Base-by-base conservation (phyloP, 1,139 yeast genomes). In the Kurtzmaniella natalensis region DNA sequence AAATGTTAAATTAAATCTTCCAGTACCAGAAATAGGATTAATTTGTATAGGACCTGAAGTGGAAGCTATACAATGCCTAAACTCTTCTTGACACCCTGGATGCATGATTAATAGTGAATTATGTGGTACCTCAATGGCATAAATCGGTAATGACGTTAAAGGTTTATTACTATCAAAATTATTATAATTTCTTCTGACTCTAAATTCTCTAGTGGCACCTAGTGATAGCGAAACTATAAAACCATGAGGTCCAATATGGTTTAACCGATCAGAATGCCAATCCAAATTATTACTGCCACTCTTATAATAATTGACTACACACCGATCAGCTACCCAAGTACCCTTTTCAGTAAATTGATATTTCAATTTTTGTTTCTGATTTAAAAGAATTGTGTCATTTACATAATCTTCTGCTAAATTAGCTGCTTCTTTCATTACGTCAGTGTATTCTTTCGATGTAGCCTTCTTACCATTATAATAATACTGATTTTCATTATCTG, bases 31-130 rank as follows among this genome's bases (percentile, higher is more conserved):
- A 1, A 69, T 52, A 0, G 74, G 70, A 47, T 81, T 79, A 1
- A 57, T 55, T 39, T 57, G 60, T 33, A 46, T 40, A 0, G 64
- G 51, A 11, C 55, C 51, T 46, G 48, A 52, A 51, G 51, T 43
- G 9, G 62, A 42, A 15, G 46, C 54, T 39, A 56, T 59, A 38
- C 75, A 59, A 47, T 82, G 89, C 44, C 77, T 81, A 51, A 59
- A 83, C 31, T 72, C 72, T 43, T 83, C 94, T 50, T 83, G 94
- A 41, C 84, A 78, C 1, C 86, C 86, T 1, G 86, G 82, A 42
- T 78, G 78, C 94, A 83, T 82, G 4, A 83, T 54, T 2, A 82
- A 46, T 35, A 83, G 51, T 8, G 83, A 66, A 45, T 82, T 82
- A 50, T 82, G 85, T 0, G 84, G 81, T 3, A 80, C 48, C 17